Base-by-base conservation (phyloP, 2,329 filamentous ascomycete genomes). In the Fusarium devonianum region DNA sequence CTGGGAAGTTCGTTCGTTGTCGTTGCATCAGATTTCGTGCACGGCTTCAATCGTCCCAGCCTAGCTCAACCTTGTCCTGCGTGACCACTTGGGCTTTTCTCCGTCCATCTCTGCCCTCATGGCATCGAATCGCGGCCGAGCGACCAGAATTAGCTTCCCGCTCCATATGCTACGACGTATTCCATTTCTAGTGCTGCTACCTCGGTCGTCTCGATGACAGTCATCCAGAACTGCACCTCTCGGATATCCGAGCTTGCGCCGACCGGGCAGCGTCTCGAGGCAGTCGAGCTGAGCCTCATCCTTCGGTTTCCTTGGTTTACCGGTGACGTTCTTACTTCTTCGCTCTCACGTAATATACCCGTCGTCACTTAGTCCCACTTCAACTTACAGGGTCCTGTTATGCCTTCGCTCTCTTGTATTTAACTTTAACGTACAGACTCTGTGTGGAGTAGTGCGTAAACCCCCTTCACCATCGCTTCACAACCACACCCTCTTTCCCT, bases 161-260 rank as follows among this genome's bases (percentile, higher is more conserved):
- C 40, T 35, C 21, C 29, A 35, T 19, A 22, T 23, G 33, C 41
- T 37, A 23, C 46, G 42, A 46, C 44, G 14, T 41, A 39, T 16
- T 34, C 39, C 23, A 28, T 37, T 37, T 26, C 33, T 35, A 22
- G 34, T 34, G 19, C 37, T 56, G 11, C 45, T 50, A 54, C 34
- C 19, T 16, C 23, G 18, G 49, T 25, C 19, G n/a, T 17, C 12
- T 16, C 25, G 36, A 22, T 33, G 23, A 38, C 21, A 30, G 18
- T 39, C 26, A 14, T 48, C 39, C 41, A 26, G 39, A 56, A 43
- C 30, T 37, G 26, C 17, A 48, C 13, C 13, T 32, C 47, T 59
- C 56, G 56, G 56, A 46, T 22, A 56, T 59, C 46, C 56, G 56
- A 59, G 46, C 42, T 23, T 39, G 29, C 39, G 47, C 56, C 56